phyloP scores from a whole-genome alignment of 129 eudicot genomes.

The Apium graveolens region DNA sequence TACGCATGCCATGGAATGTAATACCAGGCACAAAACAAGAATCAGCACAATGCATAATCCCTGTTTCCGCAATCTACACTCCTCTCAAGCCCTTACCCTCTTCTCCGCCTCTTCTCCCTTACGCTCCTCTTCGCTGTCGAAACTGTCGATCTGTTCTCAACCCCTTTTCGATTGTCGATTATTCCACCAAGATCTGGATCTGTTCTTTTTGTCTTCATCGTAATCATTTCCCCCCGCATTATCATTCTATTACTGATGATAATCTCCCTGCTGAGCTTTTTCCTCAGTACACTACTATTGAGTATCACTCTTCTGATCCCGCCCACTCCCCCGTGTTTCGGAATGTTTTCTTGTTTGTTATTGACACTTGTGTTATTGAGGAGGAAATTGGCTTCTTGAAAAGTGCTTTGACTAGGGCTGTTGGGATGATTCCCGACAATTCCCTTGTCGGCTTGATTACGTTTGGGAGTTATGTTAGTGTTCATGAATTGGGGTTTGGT shows the following conservation, averaged over 20 bases:
- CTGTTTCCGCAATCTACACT: constrained; percentile 86
- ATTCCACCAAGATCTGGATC: constrained; percentile 85
- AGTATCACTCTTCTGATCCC: constrained; percentile 35
- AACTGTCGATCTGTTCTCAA: constrained; percentile 83
- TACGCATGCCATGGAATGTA: constrained; percentile 98
- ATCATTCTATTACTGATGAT: constrained; percentile 66
- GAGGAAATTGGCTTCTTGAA: constrained; percentile 77
- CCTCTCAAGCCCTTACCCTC: constrained; percentile 77
- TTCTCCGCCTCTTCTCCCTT: constrained; percentile 54
- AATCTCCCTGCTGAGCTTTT: constrained; percentile 82
- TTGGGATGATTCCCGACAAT: constrained; percentile 60
- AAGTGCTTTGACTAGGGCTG: constrained; percentile 52
- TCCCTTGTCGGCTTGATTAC: constrained; percentile 84
- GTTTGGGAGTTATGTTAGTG: constrained; percentile 81
- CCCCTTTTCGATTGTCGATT: constrained; percentile 87
- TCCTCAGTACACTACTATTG: constrained; percentile 75
- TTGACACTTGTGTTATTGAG: constrained; percentile 82
- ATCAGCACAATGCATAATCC: constrained; percentile 58
- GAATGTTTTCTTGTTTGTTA: constrained; percentile 59
- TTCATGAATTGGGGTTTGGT: constrained; percentile 90
- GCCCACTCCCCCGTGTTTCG: background rate
- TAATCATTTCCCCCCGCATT: constrained; percentile 76
- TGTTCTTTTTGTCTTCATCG: constrained; percentile 83
- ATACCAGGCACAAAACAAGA: constrained; percentile 80
- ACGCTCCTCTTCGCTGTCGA: constrained; percentile 88